phyloP scores from a whole-genome alignment of 73 alveolate species.

The Tetrahymena malaccensis region DNA sequence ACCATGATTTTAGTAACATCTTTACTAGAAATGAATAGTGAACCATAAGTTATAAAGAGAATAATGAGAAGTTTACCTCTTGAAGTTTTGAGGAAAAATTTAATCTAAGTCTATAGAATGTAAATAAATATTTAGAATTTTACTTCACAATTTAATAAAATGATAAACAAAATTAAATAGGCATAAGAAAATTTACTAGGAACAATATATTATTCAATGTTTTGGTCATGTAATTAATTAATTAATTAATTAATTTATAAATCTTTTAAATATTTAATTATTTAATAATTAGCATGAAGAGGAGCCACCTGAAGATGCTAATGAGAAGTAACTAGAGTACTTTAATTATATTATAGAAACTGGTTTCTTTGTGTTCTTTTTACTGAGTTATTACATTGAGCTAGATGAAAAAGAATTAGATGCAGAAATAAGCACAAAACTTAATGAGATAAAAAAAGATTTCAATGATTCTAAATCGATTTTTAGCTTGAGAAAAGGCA shows the following conservation, averaged over 20 bases:
- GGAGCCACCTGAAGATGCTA: conserved; percentile 3
- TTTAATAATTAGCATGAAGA: not conserved
- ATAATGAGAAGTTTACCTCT: conserved; percentile 47
- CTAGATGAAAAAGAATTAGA: conserved; percentile 53
- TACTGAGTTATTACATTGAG: conserved; percentile 50
- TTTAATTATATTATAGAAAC: conserved; percentile 69
- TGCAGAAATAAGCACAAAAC: conserved; percentile 31
- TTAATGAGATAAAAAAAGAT: conserved; percentile 13
- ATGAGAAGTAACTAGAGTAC: not conserved
- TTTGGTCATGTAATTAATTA: not conserved
- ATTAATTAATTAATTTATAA: not conserved
- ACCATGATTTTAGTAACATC: conserved; percentile 38
- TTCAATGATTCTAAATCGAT: conserved; percentile 5
- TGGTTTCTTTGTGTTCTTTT: conserved; percentile 66
- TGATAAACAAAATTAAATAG: not conserved
- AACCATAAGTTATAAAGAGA: conserved; percentile 45
- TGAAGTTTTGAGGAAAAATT: conserved; percentile 44
- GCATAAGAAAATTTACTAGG: not conserved
- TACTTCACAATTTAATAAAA: not conserved
- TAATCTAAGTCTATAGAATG: conserved; percentile 16
- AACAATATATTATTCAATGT: not conserved
- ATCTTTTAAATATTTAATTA: too few species aligned
- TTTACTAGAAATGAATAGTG: conserved; percentile 38
- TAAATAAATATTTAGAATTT: conserved; percentile 12
- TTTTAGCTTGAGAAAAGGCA: conserved; percentile 1